phyloP scores from a whole-genome alignment of 169 alveolate species.

The Cyclospora cayetanensis region DNA sequence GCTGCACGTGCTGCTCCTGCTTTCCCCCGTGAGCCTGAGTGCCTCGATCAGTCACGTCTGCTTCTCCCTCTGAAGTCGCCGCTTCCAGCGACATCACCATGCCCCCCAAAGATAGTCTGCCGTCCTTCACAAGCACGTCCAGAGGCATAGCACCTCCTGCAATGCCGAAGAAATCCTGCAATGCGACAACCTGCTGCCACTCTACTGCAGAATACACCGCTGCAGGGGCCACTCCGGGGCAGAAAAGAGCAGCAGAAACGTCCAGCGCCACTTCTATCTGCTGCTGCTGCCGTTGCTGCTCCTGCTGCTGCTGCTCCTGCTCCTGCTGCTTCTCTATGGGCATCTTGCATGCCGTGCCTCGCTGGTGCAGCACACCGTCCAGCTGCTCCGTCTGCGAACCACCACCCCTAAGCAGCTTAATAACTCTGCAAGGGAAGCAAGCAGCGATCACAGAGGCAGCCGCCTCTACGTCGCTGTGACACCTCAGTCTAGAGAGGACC shows the following conservation, averaged over 20 bases:
- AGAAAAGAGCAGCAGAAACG: conserved; percentile 23
- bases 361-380: neutral
- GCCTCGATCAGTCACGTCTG: too few relatives aligned
- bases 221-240: conserved; percentile 8
- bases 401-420: neutral
- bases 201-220: conserved; percentile 52
- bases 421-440: conserved; percentile 21
- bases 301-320: neutral
- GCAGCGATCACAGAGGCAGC: conserved; percentile 10
- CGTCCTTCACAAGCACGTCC: neutral
- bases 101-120: conserved; percentile 17
- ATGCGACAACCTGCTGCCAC: neutral
- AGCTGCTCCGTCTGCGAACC: too few relatives aligned
- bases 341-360: neutral
- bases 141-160: neutral
- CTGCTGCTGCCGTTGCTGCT: conserved; percentile 6
- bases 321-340: neutral
- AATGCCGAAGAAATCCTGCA: neutral
- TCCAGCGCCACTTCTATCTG: neutral
- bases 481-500: conserved; percentile 63
- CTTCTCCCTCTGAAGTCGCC: too few relatives aligned
- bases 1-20: too few relatives aligned
- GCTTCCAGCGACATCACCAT: neutral
- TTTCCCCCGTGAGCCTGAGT: too few relatives aligned
- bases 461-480: neutral